Conservation (phyloP, 2,329 filamentous ascomycete species). For the Macrophomina pseudophaseolina region DNA sequence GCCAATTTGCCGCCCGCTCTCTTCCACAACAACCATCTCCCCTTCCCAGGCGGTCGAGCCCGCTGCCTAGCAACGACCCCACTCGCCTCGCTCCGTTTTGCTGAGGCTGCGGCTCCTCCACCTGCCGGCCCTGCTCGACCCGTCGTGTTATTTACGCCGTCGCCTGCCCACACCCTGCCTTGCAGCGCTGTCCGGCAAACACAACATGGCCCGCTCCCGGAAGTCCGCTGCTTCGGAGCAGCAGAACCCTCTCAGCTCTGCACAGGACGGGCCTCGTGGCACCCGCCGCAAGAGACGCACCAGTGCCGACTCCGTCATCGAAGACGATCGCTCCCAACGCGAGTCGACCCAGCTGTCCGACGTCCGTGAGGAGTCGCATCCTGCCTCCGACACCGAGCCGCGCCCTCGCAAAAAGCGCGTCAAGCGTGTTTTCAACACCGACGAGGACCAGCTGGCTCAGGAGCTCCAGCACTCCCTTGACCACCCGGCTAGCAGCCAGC, state of each 20-base stretch:
- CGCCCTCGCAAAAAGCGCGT: constrained; percentile 36
- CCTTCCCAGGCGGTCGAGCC: constrained; percentile 3
- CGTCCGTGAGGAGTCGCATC: constrained; percentile 18
- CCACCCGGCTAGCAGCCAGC: constrained; percentile 29
- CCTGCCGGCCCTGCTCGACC: constrained; percentile 2
- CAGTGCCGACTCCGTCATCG: constrained; percentile 32
- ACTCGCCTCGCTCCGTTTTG: constrained; percentile 11
- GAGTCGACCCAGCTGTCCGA: constrained; percentile 14
- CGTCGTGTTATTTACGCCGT: constrained; percentile 2
- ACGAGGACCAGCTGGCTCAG: constrained; percentile 41
- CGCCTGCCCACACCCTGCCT: not conserved
- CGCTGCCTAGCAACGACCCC: constrained; percentile 21
- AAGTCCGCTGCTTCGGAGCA: constrained; percentile 8
- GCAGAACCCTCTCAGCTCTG: not conserved
- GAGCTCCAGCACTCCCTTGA: constrained; percentile 33
- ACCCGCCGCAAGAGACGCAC: constrained; percentile 37
- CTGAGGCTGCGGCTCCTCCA: constrained; percentile 1
- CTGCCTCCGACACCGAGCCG: constrained; percentile 5
- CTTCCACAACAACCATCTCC: not conserved
- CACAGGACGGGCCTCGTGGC: constrained; percentile 33
- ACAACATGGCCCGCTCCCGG: constrained; percentile 20
- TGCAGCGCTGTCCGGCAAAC: constrained; percentile 8
- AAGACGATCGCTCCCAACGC: constrained; percentile 28
- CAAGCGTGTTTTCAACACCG: constrained; percentile 39
- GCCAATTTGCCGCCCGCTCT: constrained; percentile 12